Percentiles rank a stretch among this genome's conserved stretches.
Evolutionary conservation across 1,284 basidiomycete species (phyloP).

Genomic region (Ustilago crameri): DNA sequence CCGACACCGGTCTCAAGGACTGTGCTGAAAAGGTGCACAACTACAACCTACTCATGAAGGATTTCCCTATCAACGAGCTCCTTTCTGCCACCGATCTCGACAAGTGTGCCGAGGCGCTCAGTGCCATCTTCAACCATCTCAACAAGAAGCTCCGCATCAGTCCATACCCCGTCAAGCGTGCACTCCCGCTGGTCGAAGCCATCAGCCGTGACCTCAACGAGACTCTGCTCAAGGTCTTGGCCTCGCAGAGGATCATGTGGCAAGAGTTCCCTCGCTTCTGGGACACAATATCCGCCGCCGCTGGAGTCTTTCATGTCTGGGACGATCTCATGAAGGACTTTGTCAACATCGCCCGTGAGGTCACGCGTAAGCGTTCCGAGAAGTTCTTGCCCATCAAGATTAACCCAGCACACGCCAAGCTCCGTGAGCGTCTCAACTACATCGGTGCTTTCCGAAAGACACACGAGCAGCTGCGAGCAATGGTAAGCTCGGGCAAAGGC

Average conservation of each 20-base stretch:
- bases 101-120: conserved; percentile 88
- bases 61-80: conserved; percentile 95
- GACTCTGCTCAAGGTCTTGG: conserved; percentile 88
- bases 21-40: conserved; percentile 63
- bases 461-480: conserved; percentile 95
- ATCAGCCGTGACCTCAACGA: conserved; percentile 98
- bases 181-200: conserved; percentile 94
- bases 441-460: conserved; percentile 90
- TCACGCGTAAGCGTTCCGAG: conserved; percentile 88
- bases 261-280: conserved; percentile 95
- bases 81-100: conserved; percentile 94
- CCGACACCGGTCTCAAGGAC: conserved; percentile 92
- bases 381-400: conserved; percentile 98
- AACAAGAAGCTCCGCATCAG: conserved; percentile 84
- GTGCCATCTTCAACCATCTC: conserved; percentile 89
- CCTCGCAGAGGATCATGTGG: conserved; percentile 88
- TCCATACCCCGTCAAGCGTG: conserved; percentile 93
- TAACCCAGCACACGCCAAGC: conserved; percentile 85
- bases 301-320: conserved; percentile 90
- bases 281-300: conserved; percentile 79
- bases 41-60: conserved; percentile 98
- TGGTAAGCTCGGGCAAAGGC: conserved; percentile 94
- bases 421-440: conserved; percentile 89
- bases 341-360: conserved; percentile 94
- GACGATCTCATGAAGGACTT: conserved; percentile 98